phyloP scores from a whole-genome alignment of 176 grass and related monocot species.

The Canna indica region DNA sequence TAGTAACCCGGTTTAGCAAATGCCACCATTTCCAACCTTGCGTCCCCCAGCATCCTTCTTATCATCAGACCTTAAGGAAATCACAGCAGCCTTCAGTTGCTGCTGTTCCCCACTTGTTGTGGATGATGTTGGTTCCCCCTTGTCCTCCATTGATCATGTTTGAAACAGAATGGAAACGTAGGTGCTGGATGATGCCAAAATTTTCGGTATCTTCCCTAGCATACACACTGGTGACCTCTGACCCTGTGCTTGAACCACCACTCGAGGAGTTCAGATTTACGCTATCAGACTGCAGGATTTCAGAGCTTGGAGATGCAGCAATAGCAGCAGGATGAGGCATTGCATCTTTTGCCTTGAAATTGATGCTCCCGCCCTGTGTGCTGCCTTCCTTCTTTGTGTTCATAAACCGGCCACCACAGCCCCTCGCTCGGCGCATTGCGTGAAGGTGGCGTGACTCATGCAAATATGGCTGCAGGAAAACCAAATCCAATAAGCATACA shows the following conservation, averaged over 20 bases:
- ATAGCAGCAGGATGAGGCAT: slow-evolving; percentile 13
- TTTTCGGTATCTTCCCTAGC: slow-evolving; percentile 29
- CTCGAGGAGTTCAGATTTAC: slow-evolving; percentile 37
- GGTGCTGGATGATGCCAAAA: slow-evolving; percentile 31
- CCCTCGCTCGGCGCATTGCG: slow-evolving; percentile 69
- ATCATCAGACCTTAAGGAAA: slow-evolving; percentile 67
- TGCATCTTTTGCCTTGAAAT: slow-evolving; percentile 12
- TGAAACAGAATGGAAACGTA: slow-evolving; percentile 50
- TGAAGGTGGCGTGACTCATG: slow-evolving; percentile 89
- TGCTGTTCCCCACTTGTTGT: slow-evolving; percentile 55
- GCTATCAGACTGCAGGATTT: slow-evolving; percentile 55
- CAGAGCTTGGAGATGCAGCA: slow-evolving; percentile 40
- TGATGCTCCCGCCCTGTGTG: neutral
- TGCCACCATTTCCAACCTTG: neutral
- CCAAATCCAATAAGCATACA: neutral
- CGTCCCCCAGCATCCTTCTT: slow-evolving; percentile 25
- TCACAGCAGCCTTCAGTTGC: slow-evolving; percentile 49
- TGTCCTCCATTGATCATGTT: slow-evolving; percentile 54
- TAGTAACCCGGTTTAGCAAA: too few relatives aligned
- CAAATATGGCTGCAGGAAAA: slow-evolving; percentile 54
- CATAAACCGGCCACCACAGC: slow-evolving; percentile 80
- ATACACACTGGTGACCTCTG: slow-evolving; percentile 61
- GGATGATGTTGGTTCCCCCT: neutral
- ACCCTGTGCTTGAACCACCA: slow-evolving; percentile 48
- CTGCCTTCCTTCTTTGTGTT: slow-evolving; percentile 59